These are phyloP conservation scores for Cladophialophora bantiana DNA, from an alignment of 2,329 filamentous ascomycete genomes.

Conservation along the genomic window DNA sequence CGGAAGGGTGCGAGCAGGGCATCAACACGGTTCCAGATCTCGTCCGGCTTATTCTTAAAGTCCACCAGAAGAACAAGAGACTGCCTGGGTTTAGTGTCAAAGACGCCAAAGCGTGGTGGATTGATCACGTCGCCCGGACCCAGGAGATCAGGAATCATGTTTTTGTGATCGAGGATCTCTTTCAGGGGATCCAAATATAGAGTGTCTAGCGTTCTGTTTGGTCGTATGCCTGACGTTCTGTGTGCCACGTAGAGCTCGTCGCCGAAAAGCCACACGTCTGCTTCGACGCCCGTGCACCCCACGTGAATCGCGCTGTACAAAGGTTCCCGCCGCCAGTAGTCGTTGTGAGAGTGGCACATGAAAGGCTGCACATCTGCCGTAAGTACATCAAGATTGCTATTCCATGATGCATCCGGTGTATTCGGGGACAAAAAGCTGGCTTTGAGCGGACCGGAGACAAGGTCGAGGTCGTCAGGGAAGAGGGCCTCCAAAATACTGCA, in stretches of 20 bases:
- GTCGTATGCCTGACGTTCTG: constrained; percentile 54
- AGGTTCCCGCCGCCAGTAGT: constrained; percentile 63
- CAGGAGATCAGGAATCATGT: constrained; percentile 49
- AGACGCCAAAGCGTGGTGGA: constrained; percentile 53
- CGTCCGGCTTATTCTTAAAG: constrained; percentile 52
- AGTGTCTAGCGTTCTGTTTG: constrained; percentile 55
- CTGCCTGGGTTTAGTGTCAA: constrained; percentile 57
- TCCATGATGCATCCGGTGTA: constrained; percentile 41
- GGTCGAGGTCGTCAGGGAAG: constrained; percentile 52
- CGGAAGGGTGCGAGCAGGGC: constrained; percentile 56
- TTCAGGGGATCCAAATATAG: constrained; percentile 62
- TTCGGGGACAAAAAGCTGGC: background rate
- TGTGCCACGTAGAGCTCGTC: constrained; percentile 63
- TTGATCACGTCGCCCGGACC: constrained; percentile 17
- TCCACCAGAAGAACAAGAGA: constrained; percentile 61
- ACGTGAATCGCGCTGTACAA: constrained; percentile 61
- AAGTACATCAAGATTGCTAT: constrained; percentile 50
- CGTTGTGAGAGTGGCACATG: constrained; percentile 64
- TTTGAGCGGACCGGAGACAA: constrained; percentile 49
- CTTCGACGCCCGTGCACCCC: constrained; percentile 63
- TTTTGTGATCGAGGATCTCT: constrained; percentile 57
- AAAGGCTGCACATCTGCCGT: constrained; percentile 58
- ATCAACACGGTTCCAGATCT: constrained; percentile 47
- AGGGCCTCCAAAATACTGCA: constrained; percentile 48
- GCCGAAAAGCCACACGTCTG: constrained; percentile 59